phyloP scores from a whole-genome alignment of 306 rosid genomes.

The Canavalia gladiata region DNA sequence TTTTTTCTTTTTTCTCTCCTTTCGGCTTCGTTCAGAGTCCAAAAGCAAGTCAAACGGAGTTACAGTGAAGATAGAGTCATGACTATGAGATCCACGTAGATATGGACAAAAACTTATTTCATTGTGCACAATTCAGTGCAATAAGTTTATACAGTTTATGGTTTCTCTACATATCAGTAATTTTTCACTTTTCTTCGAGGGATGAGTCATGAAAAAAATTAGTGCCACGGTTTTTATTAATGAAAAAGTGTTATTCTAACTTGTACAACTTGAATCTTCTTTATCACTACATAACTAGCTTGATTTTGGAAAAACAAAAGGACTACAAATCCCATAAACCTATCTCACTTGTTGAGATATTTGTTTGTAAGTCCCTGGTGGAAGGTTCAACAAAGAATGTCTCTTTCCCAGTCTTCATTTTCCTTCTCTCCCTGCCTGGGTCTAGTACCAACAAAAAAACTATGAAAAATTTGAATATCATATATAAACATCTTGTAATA shows the following conservation, averaged over 20 bases:
- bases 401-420: background rate
- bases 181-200: background rate
- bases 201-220: background rate
- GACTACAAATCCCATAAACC: background rate
- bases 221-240: background rate
- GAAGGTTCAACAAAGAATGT: background rate
- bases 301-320: background rate
- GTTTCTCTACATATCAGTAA: background rate
- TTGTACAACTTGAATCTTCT: slow-evolving; percentile 30
- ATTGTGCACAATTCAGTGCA: background rate
- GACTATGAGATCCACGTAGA: too few species aligned
- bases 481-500: slow-evolving; percentile 30
- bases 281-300: slow-evolving; percentile 33
- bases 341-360: slow-evolving; percentile 5
- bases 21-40: too few species aligned
- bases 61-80: too few species aligned
- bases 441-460: slow-evolving; percentile 3
- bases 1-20: too few species aligned
- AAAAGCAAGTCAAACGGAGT: too few species aligned
- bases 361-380: background rate
- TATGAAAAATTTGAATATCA: slow-evolving; percentile 9
- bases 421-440: background rate
- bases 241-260: background rate
- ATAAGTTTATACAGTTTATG: background rate
- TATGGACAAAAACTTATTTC: too few species aligned